Percentiles rank a stretch among this genome's conserved stretches.
Conservation (phyloP, 2,329 filamentous ascomycete genomes). For the Elsinoe fawcettii region DNA sequence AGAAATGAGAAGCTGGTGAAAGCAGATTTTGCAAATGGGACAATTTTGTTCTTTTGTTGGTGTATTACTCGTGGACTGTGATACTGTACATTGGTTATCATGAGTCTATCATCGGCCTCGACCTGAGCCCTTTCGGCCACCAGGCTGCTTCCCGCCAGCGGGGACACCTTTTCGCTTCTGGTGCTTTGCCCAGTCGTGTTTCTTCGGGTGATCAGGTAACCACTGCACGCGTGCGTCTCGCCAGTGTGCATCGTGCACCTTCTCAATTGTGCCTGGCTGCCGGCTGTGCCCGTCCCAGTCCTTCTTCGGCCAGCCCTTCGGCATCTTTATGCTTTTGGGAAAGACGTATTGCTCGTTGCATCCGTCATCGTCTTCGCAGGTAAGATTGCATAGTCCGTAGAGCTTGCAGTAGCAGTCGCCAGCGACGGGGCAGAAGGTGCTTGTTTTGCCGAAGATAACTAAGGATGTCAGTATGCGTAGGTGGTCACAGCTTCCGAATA, state of each 20-base stretch:
- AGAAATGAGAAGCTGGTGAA: background rate
- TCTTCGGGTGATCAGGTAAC: background rate
- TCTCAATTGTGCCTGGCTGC: background rate
- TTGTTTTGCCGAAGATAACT: constrained; percentile 17
- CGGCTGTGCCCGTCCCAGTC: constrained; percentile 44
- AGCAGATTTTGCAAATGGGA: background rate
- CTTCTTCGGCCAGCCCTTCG: constrained; percentile 53
- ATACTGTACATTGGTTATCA: background rate
- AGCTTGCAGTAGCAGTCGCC: constrained; percentile 59
- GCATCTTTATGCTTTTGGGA: constrained; percentile 51
- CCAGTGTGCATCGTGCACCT: background rate
- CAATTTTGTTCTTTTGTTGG: background rate
- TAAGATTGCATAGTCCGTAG: constrained; percentile 53
- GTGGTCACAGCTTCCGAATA: background rate
- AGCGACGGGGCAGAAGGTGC: constrained; percentile 53
- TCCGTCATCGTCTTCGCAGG: constrained; percentile 34
- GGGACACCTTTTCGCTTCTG: constrained; percentile 5
- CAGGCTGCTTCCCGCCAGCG: background rate
- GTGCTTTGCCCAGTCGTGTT: background rate
- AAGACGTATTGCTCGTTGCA: constrained; percentile 52
- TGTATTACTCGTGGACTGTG: background rate
- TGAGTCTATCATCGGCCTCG: background rate
- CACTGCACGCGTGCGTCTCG: background rate
- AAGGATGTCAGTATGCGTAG: background rate
- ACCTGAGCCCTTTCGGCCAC: background rate